Percentiles rank a stretch among this genome's conserved stretches.
Conservation (phyloP, 2,329 filamentous ascomycete genomes). For the Magnaporthiopsis rhizophila region DNA sequence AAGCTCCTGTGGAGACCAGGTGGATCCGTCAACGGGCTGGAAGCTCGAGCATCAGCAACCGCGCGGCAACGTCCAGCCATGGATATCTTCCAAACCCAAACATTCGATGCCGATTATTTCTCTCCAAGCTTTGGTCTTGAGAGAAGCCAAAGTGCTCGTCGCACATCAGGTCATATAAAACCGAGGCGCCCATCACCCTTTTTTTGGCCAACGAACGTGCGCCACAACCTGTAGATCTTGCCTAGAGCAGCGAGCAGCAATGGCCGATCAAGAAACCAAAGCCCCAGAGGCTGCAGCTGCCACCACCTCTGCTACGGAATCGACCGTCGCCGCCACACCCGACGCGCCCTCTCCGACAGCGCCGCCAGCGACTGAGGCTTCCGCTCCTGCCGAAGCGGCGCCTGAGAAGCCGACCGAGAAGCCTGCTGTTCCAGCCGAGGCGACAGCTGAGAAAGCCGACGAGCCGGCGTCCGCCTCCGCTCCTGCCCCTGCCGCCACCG, state of each 20-base stretch:
- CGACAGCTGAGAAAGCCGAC: background rate
- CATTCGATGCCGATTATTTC: background rate
- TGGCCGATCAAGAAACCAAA: background rate
- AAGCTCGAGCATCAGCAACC: background rate
- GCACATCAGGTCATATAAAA: background rate
- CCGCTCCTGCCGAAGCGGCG: no score
- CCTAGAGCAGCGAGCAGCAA: background rate
- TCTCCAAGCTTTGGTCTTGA: background rate
- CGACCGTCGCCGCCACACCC: background rate
- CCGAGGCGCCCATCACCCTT: background rate
- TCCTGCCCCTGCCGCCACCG: background rate
- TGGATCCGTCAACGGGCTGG: background rate
- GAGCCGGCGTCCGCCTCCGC: background rate
- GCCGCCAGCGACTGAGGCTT: background rate
- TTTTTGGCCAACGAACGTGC: background rate
- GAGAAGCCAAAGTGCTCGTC: background rate
- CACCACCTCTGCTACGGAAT: background rate
- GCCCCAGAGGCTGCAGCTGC: background rate
- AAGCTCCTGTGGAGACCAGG: background rate
- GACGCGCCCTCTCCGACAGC: background rate
- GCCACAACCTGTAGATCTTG: background rate
- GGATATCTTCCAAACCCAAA: background rate
- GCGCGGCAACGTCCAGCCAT: no score
- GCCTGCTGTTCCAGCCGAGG: background rate
- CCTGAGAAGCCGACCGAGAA: no score